Base-by-base conservation (phyloP, 192 early-diverging fungal species). In the Coemansia umbellata region DNA sequence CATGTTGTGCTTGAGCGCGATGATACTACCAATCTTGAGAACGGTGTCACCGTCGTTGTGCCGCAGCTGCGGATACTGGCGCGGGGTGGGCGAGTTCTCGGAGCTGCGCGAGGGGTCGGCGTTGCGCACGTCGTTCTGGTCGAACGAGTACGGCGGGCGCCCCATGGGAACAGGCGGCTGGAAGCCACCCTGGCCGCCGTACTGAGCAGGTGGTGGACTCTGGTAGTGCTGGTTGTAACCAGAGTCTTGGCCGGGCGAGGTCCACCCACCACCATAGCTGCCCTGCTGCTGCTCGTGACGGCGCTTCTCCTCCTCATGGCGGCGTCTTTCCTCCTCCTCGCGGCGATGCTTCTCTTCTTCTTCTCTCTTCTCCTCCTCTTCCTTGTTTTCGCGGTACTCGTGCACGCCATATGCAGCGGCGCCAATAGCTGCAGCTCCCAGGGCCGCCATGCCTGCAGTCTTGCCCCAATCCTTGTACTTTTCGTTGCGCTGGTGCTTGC, bases 1-100 rank as follows among this genome's bases (percentile, higher is more conserved):
- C 47, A 67, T 74, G 50, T 66, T 68, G 53, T 84, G 82, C 67
- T 84, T 82, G 11, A 84, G 66, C 40, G 79, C 63, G 5, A 84
- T 54, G 55, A 78, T 55, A 32, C 64, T 66, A 39, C 78, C 78
- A 31, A 72, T 62, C 58, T 77, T 71, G 52, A 80, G 48, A 15
- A 37, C 26, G 22, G 47, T 49, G 58, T 78, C 75, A 19, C 17
- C 24, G 42, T 47, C 55, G 44, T 30, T 53, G 18, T 70, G 68
- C 35, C 50, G 52, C 21, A 70, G 60, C 51, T 59, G 50, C 23
- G 68, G 68, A 36, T 70, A 70, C 55, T 70, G 60, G 57, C 47
- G 68, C 8, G 68, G 68, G 6, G 68, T 70, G 4, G 68, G 68
- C 55, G 68, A 70, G 55, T 56, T 60, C 11, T 63, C 60, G 0